phyloP scores from a whole-genome alignment of 176 grass and related monocot species.

The Pharus latifolius region DNA sequence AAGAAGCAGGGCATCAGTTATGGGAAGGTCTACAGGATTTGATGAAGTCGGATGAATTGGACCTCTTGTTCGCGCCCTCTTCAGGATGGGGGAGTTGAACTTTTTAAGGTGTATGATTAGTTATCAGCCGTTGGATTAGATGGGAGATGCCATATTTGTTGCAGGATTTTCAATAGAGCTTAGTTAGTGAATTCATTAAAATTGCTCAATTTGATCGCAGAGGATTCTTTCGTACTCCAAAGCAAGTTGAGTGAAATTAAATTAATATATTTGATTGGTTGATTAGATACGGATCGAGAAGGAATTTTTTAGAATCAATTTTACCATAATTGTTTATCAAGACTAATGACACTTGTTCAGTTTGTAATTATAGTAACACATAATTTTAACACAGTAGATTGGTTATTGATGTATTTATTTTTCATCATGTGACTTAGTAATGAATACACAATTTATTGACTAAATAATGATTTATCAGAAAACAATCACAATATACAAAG shows the following conservation, averaged over 20 bases:
- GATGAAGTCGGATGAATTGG: constrained; percentile 31
- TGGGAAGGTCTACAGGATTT: constrained; percentile 69
- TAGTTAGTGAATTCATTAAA: background rate
- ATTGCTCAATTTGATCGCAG: background rate
- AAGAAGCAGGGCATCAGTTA: constrained; percentile 13
- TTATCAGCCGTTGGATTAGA: background rate
- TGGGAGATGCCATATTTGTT: background rate
- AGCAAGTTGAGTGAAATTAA: too few species aligned
- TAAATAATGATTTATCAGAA: too few species aligned
- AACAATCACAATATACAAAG: too few species aligned
- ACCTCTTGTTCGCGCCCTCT: constrained; percentile 24
- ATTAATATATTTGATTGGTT: too few species aligned
- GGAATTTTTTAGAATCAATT: background rate
- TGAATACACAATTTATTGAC: too few species aligned
- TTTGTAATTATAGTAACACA: too few species aligned
- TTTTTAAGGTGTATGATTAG: background rate
- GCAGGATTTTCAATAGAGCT: background rate
- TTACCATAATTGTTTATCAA: too few species aligned
- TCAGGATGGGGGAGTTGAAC: background rate
- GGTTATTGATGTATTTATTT: too few species aligned
- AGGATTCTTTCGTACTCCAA: background rate
- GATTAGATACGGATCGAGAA: background rate
- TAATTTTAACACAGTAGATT: too few species aligned
- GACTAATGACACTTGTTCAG: too few species aligned
- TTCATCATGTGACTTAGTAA: too few species aligned